A percentile compares a stretch with the other conserved stretches of the same genome.
These are phyloP conservation scores for Pseudogymnoascus sp. DNA, from an alignment of 2,329 filamentous ascomycete species.

Conservation along the genomic window DNA sequence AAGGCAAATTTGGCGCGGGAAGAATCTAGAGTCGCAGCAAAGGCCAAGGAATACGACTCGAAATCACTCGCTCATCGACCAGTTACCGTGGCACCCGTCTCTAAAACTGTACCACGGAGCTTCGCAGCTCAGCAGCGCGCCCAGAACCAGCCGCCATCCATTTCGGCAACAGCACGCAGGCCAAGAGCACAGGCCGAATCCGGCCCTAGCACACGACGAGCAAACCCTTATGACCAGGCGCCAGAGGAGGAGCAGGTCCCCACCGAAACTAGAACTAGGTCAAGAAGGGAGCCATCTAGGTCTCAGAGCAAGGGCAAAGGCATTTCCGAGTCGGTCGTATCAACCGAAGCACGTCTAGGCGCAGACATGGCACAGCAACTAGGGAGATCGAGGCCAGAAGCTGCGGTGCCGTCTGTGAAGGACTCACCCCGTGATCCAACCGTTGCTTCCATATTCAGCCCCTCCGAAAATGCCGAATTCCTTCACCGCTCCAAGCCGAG, in stretches of 20 bases:
- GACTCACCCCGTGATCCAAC: background rate
- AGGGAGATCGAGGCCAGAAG: background rate
- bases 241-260: background rate
- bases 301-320: constrained; percentile 13
- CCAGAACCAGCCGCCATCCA: constrained; percentile 38
- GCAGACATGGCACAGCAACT: constrained; percentile 23
- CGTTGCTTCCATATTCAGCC: constrained; percentile 41
- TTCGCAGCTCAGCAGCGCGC: constrained; percentile 59
- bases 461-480: constrained; percentile 41
- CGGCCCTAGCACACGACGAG: background rate
- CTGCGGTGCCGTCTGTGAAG: background rate
- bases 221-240: background rate
- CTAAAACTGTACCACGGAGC: constrained; percentile 48
- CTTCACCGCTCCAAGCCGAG: constrained; percentile 50
- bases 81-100: background rate
- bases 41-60: background rate
- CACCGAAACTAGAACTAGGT: background rate
- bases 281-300: constrained; percentile 8
- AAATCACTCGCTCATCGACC: background rate
- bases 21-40: background rate
- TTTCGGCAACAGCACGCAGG: background rate
- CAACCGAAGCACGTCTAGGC: constrained; percentile 19
- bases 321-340: background rate
- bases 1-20: constrained; percentile 16
- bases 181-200: constrained; percentile 5